Percentiles rank a stretch among this genome's conserved stretches.
phyloP scores from a whole-genome alignment of 176 grass and related monocot species.

The Rhipidocladum racemiflorum region DNA sequence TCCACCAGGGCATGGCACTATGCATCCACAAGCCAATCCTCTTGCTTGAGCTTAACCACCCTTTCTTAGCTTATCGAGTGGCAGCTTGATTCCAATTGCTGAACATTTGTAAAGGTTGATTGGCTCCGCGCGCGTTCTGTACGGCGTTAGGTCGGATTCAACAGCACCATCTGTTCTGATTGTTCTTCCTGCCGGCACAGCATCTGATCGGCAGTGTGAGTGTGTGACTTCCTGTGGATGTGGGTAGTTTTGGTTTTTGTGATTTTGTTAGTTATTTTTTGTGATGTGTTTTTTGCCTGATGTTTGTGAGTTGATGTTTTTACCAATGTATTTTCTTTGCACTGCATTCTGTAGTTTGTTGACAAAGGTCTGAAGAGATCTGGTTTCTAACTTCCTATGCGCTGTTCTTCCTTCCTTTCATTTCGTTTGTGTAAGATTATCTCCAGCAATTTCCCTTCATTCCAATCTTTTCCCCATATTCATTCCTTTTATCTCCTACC shows the following conservation, averaged over 20 bases:
- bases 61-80: not conserved
- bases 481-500: no score
- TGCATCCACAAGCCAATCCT: constrained; percentile 19
- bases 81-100: not conserved
- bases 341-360: not conserved
- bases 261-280: constrained; percentile 6
- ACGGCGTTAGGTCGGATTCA: constrained; percentile 33
- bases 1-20: constrained; percentile 45
- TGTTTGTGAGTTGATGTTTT: not conserved
- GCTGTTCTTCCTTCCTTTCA: not conserved
- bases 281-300: not conserved
- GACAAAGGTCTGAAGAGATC: not conserved
- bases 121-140: constrained; percentile 13
- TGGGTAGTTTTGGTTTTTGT: not conserved
- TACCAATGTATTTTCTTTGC: not conserved
- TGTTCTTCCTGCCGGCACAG: constrained; percentile 14
- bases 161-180: not conserved
- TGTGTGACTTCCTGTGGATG: constrained; percentile 1
- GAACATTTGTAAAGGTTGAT: constrained; percentile 34
- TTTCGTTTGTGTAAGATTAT: not conserved
- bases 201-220: not conserved
- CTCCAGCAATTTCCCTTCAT: no score
- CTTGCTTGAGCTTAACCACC: not conserved
- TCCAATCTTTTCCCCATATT: no score
- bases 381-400: not conserved